phyloP scores from a whole-genome alignment of 345 rosid genomes.

The Eucalyptus camaldulensis region DNA sequence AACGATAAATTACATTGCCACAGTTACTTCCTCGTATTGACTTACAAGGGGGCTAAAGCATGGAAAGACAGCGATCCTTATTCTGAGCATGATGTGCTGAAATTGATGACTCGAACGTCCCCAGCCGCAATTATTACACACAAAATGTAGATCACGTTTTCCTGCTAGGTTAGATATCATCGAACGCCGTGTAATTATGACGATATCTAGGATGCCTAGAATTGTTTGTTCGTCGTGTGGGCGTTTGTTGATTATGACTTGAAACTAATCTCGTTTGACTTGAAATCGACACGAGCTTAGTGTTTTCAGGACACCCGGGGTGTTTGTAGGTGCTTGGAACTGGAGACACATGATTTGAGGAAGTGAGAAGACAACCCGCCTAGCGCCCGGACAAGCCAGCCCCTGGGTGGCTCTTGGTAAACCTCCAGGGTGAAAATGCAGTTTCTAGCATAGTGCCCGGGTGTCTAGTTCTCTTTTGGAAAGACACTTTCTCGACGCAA shows the following conservation, averaged over 20 bases:
- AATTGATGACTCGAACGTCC: neutral
- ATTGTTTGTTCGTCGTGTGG: neutral
- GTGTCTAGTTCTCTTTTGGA: neutral
- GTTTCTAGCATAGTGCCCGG: neutral
- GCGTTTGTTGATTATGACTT: neutral
- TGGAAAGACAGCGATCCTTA: neutral
- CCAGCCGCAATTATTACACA: neutral
- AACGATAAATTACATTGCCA: neutral
- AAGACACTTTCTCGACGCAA: neutral
- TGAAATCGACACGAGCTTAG: neutral
- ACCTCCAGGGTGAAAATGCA: neutral
- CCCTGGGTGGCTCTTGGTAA: neutral
- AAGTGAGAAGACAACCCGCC: neutral
- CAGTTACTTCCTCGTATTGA: neutral
- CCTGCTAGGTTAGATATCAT: neutral
- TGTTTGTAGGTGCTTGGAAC: neutral
- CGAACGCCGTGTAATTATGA: neutral
- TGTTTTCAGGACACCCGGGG: neutral
- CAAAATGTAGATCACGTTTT: neutral
- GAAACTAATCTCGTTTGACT: neutral
- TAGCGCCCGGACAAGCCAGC: neutral
- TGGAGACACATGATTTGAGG: neutral
- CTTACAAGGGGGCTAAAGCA: neutral
- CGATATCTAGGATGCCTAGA: neutral
- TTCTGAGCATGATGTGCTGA: neutral